Evolutionary conservation across 805 yeast genomes (phyloP), one percentile per base, ranked within the genome.

Genomic region (Lachancea kluyveri): DNA sequence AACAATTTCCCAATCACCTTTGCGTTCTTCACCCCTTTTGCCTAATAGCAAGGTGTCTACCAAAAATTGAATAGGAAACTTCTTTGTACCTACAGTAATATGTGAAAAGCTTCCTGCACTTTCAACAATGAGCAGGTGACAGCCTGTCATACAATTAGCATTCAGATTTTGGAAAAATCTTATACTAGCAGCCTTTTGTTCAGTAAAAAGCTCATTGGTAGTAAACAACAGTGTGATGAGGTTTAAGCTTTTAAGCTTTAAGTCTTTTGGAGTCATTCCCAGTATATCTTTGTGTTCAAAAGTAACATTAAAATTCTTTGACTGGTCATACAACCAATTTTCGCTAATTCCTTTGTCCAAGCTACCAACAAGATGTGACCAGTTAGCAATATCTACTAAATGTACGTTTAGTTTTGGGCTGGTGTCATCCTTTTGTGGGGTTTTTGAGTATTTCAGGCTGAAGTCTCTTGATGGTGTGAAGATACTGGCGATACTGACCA

Each of bases 51-150:
- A 65, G 21, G 79, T 82, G 48, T 86, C 94, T 8, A 87, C 64
- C 23, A 86, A 63, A 46, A 80, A 84, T 42, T 84, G 87, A 3
- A 86, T 78, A 0, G 95, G 95, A 60, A 86, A 86, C 42, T 64
- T 71, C 52, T 80, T 85, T 18, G 73, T 56, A 3, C 95, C 95
- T 25, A 86, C 69, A 2, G 74, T 68, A 22, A 86, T 81, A 45
- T 84, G 79, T 1, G 94, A 83, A 56, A 78, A 86, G 7, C 94
- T 81, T 1, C 96, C 95, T 0, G 96, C 96, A 59, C 92, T 79
- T 48, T 86, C 96, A 2, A 84, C 73, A 15, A 86, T 74, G 26
- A 87, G 62, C 21, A 86, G 56, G 17, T 70, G 54, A 10, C 84
- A 59, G 0, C 88, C 92, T 1, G 54, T 34, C 21, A 57, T 50